These are phyloP conservation scores for Limnanthes douglasii DNA, from an alignment of 345 rosid genomes.

Conservation along the genomic window DNA sequence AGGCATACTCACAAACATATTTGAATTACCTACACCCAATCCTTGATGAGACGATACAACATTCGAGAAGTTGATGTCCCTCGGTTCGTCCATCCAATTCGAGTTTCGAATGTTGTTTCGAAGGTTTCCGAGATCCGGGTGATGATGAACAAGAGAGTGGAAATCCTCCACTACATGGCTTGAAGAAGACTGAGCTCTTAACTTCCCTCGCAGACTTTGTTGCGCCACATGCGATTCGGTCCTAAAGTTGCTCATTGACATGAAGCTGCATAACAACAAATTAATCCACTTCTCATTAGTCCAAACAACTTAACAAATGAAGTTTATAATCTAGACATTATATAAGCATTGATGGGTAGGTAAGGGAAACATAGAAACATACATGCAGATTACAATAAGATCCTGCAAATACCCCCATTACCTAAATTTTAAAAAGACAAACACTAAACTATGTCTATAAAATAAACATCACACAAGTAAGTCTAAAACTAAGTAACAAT, in stretches of 20 bases:
- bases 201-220: slow-evolving; percentile 38
- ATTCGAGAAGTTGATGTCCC: slow-evolving; percentile 12
- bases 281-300: neutral
- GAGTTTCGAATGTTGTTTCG: too few relatives aligned
- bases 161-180: neutral
- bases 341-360: too few relatives aligned
- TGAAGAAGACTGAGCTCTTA: slow-evolving; percentile 16
- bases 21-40: slow-evolving; percentile 1
- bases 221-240: slow-evolving; percentile 35
- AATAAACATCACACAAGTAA: too few relatives aligned
- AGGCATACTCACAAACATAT: slow-evolving; percentile 10
- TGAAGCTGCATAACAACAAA: neutral
- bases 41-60: slow-evolving; percentile 12
- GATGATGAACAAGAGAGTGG: slow-evolving; percentile 6
- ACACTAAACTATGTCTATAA: too few relatives aligned
- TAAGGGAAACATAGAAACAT: too few relatives aligned
- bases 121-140: slow-evolving; percentile 17
- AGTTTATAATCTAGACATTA: too few relatives aligned
- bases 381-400: neutral
- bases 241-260: slow-evolving; percentile 21
- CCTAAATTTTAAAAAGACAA: neutral
- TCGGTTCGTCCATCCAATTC: too few relatives aligned
- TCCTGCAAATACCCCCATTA: neutral
- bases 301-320: neutral
- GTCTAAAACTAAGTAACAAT: too few relatives aligned